Percentiles rank a stretch among this genome's conserved stretches.
Evolutionary conservation across 2,329 filamentous ascomycete species (phyloP).

Genomic region (Didymella arachidicola): DNA sequence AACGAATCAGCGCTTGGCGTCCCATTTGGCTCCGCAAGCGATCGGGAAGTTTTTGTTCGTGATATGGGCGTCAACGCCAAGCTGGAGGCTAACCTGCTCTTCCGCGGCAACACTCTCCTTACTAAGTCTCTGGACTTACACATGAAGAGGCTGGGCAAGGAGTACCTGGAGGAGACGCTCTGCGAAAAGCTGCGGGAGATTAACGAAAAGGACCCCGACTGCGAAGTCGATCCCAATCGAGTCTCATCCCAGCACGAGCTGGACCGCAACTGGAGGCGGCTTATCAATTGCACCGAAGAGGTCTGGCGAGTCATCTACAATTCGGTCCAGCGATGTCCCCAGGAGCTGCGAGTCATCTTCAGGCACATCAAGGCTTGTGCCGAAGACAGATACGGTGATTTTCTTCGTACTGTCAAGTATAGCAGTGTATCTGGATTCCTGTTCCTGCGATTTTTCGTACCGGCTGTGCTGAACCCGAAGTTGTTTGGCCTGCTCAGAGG

Average conservation of each 20-base stretch:
- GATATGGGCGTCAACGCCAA: conserved; percentile 82
- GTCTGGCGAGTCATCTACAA: conserved; percentile 84
- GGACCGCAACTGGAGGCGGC: conserved; percentile 80
- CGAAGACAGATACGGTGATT: conserved; percentile 93
- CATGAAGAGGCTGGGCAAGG: conserved; percentile 92
- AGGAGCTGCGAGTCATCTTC: conserved; percentile 84
- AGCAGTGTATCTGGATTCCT: conserved; percentile 95
- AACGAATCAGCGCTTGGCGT: conserved; percentile 56
- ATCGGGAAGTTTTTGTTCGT: conserved; percentile 75
- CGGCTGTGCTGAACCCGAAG: conserved; percentile 94
- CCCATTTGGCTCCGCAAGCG: conserved; percentile 56
- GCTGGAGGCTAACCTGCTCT: conserved; percentile 91
- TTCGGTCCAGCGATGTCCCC: conserved; percentile 77
- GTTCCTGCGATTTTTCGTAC: conserved; percentile 94
- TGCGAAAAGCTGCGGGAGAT: conserved; percentile 88
- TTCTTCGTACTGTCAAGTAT: conserved; percentile 85
- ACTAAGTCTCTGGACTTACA: conserved; percentile 94
- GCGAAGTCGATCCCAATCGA: conserved; percentile 91
- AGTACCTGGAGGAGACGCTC: conserved; percentile 88
- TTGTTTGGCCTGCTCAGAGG: conserved; percentile 84
- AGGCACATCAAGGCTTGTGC: conserved; percentile 92
- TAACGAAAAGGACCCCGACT: conserved; percentile 87
- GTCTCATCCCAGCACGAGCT: conserved; percentile 73
- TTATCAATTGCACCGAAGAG: conserved; percentile 79
- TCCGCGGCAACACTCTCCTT: conserved; percentile 91